phyloP scores from a whole-genome alignment of 371 early-diverging fungal genomes.

The Rhizopus arrhizus region DNA sequence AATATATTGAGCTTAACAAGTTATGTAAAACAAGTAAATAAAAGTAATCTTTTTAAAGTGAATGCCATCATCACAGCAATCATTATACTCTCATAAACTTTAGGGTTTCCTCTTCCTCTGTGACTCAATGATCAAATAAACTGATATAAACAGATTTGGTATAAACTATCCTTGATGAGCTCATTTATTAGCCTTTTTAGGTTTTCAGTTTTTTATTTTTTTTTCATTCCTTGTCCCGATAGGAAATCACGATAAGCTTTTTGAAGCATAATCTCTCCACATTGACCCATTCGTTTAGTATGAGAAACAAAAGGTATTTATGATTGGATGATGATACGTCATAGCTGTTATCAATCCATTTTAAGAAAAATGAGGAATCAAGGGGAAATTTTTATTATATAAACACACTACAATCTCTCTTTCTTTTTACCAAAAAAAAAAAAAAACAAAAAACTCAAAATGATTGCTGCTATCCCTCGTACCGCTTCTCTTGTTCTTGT shows the following conservation, averaged over 20 bases:
- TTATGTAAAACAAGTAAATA: too few relatives aligned
- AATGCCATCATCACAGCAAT: too few relatives aligned
- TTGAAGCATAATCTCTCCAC: neutral
- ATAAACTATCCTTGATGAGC: neutral
- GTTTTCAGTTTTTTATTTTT: neutral
- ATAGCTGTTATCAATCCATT: neutral
- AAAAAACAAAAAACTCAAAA: conserved; percentile 13
- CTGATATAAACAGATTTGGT: too few relatives aligned
- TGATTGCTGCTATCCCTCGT: conserved; percentile 37
- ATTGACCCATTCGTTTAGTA: neutral
- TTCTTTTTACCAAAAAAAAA: conserved; percentile 1
- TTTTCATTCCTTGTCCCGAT: conserved; percentile 3
- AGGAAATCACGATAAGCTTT: conserved; percentile 5
- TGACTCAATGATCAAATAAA: too few relatives aligned
- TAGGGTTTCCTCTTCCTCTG: too few relatives aligned
- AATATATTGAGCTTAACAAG: too few relatives aligned
- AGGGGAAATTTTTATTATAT: conserved; percentile 4
- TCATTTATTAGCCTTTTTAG: neutral
- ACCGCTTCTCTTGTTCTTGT: conserved; percentile 39
- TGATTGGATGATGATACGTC: conserved; percentile 8
- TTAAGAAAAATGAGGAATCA: conserved; percentile 8
- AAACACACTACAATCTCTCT: neutral
- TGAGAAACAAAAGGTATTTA: neutral
- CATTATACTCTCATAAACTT: too few relatives aligned
- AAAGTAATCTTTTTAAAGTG: too few relatives aligned